Evolutionary conservation across 2,329 filamentous ascomycete genomes (phyloP).

Genomic region (Cladosporium sp.): DNA sequence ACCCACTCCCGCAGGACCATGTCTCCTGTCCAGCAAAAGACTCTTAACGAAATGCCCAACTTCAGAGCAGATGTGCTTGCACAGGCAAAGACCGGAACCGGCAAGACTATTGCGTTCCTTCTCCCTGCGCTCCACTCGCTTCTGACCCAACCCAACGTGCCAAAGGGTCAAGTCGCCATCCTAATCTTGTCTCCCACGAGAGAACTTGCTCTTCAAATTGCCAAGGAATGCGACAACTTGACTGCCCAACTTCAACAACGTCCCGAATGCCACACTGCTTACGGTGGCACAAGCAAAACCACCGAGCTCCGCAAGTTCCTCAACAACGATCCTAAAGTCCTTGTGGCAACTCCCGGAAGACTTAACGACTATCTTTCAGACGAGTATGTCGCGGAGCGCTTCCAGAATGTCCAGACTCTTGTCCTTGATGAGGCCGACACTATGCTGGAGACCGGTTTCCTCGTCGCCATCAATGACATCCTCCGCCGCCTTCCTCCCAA

Average conservation of each 20-base stretch:
- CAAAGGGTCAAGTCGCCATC: constrained; percentile 77
- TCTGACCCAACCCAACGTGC: constrained; percentile 69
- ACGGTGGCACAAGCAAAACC: constrained; percentile 70
- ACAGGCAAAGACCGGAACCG: constrained; percentile 80
- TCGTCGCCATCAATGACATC: constrained; percentile 50
- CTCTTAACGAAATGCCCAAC: constrained; percentile 47
- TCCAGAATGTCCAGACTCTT: constrained; percentile 43
- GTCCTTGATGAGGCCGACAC: constrained; percentile 75
- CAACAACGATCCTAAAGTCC: constrained; percentile 72
- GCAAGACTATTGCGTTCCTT: constrained; percentile 90
- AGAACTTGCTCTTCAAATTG: constrained; percentile 60
- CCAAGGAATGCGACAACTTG: constrained; percentile 76
- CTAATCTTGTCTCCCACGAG: constrained; percentile 78
- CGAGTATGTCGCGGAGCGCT: constrained; percentile 43
- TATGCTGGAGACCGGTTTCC: constrained; percentile 59
- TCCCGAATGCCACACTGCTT: constrained; percentile 66
- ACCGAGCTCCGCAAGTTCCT: constrained; percentile 73
- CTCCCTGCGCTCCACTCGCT: constrained; percentile 83
- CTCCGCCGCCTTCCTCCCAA: constrained; percentile 49
- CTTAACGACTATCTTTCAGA: constrained; percentile 80
- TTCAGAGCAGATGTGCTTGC: constrained; percentile 51
- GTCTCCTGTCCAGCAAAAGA: constrained; percentile 53
- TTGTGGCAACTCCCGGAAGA: constrained; percentile 84
- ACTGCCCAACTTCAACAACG: constrained; percentile 74
- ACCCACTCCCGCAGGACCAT: constrained; percentile 34